Percentiles rank a stretch among this genome's conserved stretches.
Conservation (phyloP, 768 basidiomycete genomes). For the Suillus hirtellus region DNA sequence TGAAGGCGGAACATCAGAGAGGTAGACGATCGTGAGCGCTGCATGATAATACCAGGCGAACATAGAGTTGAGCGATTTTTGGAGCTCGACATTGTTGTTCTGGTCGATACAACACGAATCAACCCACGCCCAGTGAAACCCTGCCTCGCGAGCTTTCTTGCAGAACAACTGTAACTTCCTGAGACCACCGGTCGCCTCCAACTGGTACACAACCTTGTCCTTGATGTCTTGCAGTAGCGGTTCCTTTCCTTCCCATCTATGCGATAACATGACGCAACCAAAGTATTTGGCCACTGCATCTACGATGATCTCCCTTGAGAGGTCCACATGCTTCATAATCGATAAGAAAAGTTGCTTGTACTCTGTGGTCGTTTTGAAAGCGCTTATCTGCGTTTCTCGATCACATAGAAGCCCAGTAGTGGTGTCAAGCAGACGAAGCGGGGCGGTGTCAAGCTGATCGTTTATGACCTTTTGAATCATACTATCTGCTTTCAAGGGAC, state of each 20-base stretch:
- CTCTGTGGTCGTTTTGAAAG: background rate
- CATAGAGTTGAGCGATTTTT: background rate
- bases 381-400: background rate
- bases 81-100: background rate
- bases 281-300: background rate
- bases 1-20: background rate
- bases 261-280: background rate
- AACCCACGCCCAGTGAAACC: background rate
- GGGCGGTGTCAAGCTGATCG: background rate
- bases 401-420: background rate
- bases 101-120: background rate
- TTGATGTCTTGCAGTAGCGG: background rate
- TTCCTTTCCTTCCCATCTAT: conserved; percentile 1
- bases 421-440: background rate
- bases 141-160: background rate
- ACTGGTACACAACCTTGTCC: background rate
- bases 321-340: background rate
- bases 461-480: background rate
- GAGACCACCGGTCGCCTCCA: background rate
- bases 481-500: background rate
- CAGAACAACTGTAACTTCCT: background rate
- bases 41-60: background rate
- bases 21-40: background rate
- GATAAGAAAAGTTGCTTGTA: background rate
- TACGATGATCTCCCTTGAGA: background rate